Percentiles rank a stretch among this genome's conserved stretches.
phyloP scores from a whole-genome alignment of 441 rosid species.

The Erodium trifolium region DNA sequence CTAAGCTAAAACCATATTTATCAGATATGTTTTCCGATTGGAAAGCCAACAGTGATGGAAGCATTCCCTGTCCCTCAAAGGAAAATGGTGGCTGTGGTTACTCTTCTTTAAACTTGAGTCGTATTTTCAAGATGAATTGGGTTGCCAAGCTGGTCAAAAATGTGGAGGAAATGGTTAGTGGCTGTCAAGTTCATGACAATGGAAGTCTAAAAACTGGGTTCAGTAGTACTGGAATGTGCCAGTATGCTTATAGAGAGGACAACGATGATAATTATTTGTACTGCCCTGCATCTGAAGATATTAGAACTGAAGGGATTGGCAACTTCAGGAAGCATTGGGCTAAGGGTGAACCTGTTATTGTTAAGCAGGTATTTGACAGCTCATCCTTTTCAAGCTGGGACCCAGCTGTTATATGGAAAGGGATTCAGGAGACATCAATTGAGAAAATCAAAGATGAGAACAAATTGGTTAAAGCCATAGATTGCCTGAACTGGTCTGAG shows the following conservation, averaged over 20 bases:
- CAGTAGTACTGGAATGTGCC: constrained; percentile 33
- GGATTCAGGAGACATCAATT: constrained; percentile 58
- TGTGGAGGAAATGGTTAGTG: constrained; percentile 84
- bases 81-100: constrained; percentile 77
- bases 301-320: constrained; percentile 47
- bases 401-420: constrained; percentile 65
- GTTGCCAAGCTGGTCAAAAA: constrained; percentile 91
- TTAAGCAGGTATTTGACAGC: constrained; percentile 53
- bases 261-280: constrained; percentile 54
- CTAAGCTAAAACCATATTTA: constrained; percentile 37
- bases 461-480: constrained; percentile 58
- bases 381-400: constrained; percentile 65
- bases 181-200: constrained; percentile 54
- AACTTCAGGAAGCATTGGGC: constrained; percentile 70
- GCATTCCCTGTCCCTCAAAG: constrained; percentile 83
- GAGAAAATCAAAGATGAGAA: constrained; percentile 61
- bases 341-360: constrained; percentile 63
- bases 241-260: constrained; percentile 49
- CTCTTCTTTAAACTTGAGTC: constrained; percentile 53
- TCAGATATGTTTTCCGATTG: constrained; percentile 59
- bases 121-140: constrained; percentile 97
- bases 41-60: constrained; percentile 72
- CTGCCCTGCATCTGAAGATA: constrained; percentile 45
- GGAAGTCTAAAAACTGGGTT: constrained; percentile 24
- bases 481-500: constrained; percentile 74